Base-by-base conservation (phyloP, 176 grass and related monocot species). In the Calamus simplicifolius region DNA sequence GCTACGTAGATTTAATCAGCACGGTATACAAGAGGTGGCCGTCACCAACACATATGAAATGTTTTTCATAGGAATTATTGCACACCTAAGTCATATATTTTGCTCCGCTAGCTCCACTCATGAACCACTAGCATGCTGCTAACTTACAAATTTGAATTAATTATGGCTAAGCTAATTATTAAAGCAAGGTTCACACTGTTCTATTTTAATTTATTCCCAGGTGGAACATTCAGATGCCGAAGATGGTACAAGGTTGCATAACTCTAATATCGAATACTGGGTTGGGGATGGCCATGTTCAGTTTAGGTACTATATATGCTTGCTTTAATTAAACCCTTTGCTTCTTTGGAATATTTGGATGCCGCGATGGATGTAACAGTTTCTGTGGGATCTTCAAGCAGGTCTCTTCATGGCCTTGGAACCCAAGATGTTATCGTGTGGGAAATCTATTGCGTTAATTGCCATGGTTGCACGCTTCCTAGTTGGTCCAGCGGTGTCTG, bases 221-320 rank as follows among this genome's bases (percentile, higher is more conserved):
- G 70, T 96, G 77, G 71, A 85, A 90, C 25, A 90, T 96, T 51
- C 74, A 90, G 72, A 96, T 96, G 91, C 91, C 91, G 17, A 73
- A 86, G n/a, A 87, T 96, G 69, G 82, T 96, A 64, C 90, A 90
- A 48, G 91, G 91, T 0, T 96, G 86, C 7, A 87, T 96, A 77
- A 85, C 91, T 12, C 87, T 96, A 68, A 58, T 96, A 16, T 96
- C 91, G 4, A 83, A 96, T 58, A 86, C 91, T 21, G 91, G 91
- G 10, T 64, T 96, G 19, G 91, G 91, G 21, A 87, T 96, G 91
- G 86, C 91, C 56, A 96, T 96, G 91, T 96, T 96, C 65, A 96
- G 91, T 29, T 96, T 96, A 87, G 91, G 91, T 90, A 90, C 62
- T 31, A n/a, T n/a, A n/a, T n/a, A n/a, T 50, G 5, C 2, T 55